Conservation (phyloP, 257 asterid genomes). For the Mitragyna speciosa region DNA sequence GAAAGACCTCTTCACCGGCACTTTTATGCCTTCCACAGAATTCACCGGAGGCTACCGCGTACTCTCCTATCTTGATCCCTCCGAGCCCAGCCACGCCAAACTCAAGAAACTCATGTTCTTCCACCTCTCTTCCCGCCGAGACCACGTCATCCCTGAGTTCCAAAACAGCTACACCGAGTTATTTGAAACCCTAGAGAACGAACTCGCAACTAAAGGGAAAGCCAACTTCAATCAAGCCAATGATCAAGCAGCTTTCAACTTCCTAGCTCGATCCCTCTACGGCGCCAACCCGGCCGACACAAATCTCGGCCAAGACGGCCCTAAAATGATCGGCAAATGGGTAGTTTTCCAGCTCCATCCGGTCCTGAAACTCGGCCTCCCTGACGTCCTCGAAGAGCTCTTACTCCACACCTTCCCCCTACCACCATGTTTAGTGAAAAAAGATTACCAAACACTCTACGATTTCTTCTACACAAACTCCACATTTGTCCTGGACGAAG, state of each 20-base stretch:
- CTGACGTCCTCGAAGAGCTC: slow-evolving; percentile 52
- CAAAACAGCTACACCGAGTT: slow-evolving; percentile 41
- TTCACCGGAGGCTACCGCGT: slow-evolving; percentile 81
- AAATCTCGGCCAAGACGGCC: slow-evolving; percentile 67
- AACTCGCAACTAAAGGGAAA: slow-evolving; percentile 50
- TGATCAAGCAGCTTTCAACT: slow-evolving; percentile 76
- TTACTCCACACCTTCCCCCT: slow-evolving; percentile 54
- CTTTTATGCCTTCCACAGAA: slow-evolving; percentile 68
- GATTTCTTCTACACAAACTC: slow-evolving; percentile 63
- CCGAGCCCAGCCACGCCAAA: slow-evolving; percentile 71
- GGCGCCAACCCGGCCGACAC: slow-evolving; percentile 59
- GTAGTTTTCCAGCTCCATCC: slow-evolving; percentile 73
- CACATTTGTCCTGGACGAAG: slow-evolving; percentile 54
- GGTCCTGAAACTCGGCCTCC: slow-evolving; percentile 53
- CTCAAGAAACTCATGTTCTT: slow-evolving; percentile 64
- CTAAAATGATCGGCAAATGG: slow-evolving; percentile 61
- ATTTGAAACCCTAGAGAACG: slow-evolving; percentile 49
- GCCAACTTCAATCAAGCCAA: slow-evolving; percentile 45
- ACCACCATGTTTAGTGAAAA: slow-evolving; percentile 60
- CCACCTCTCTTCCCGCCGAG: slow-evolving; percentile 52
- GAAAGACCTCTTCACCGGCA: slow-evolving; percentile 82
- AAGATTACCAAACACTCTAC: slow-evolving; percentile 56
- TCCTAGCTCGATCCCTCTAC: slow-evolving; percentile 53
- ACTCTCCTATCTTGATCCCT: slow-evolving; percentile 76
- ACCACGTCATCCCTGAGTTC: slow-evolving; percentile 69